Evolutionary conservation across 2,329 filamentous ascomycete genomes (phyloP).

Genomic region (Apiospora marii): DNA sequence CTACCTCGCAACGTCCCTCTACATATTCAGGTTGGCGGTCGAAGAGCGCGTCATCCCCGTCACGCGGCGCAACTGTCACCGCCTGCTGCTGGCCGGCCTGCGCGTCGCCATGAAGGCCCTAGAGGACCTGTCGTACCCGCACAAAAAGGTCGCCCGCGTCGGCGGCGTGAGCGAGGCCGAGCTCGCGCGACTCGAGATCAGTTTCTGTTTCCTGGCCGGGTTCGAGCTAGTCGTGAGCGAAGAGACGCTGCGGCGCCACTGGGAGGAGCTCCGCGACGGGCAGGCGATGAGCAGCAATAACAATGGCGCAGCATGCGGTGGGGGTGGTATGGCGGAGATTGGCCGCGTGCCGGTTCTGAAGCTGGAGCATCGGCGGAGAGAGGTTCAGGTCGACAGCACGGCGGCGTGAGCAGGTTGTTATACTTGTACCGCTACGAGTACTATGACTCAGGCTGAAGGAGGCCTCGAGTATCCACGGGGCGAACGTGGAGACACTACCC

Average conservation of each 20-base stretch:
- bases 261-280: constrained; percentile 60
- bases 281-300: neutral
- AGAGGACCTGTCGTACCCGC: constrained; percentile 90
- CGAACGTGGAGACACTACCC: neutral
- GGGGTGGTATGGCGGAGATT: constrained; percentile 16
- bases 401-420: neutral
- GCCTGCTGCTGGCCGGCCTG: constrained; percentile 82
- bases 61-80: constrained; percentile 84
- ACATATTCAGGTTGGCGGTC: constrained; percentile 84
- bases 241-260: constrained; percentile 69
- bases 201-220: constrained; percentile 85
- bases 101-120: constrained; percentile 92
- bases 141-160: constrained; percentile 83
- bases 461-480: neutral
- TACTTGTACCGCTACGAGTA: too few relatives aligned
- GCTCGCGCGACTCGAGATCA: constrained; percentile 85
- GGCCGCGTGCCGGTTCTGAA: constrained; percentile 27
- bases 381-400: neutral
- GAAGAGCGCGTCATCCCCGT: constrained; percentile 81
- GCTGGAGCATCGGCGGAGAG: constrained; percentile 26
- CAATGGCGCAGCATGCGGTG: neutral
- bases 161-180: constrained; percentile 86
- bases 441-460: too few relatives aligned
- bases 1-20: constrained; percentile 87
- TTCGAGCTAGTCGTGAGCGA: constrained; percentile 77